Base-by-base conservation (phyloP, 805 yeast species). In the Saccharomycopsis sp. region DNA sequence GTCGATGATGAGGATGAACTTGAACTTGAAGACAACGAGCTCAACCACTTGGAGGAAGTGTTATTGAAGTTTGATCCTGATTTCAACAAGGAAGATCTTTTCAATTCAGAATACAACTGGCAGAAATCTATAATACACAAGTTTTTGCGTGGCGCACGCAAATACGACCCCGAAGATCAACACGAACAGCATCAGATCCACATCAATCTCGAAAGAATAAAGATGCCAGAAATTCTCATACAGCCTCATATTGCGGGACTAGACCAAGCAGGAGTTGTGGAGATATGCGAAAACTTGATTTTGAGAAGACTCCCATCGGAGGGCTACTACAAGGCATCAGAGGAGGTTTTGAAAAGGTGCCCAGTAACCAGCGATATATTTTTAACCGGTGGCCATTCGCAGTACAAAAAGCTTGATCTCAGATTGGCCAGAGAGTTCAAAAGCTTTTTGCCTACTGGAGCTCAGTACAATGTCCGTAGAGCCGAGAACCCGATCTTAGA, bases 161-260 rank as follows among this genome's bases (percentile, higher is more conserved):
- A 88, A 50, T 90, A 81, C 69, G 87, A 91, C 65, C 81, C 87
- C 12, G 96, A 89, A 64, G 83, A 87, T 56, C 79, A 83, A n/a
- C 90, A 85, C 63, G 90, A 91, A 64, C 86, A 85, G 61, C 96
- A 91, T 71, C 98, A 94, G 72, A 76, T 95, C 57, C 97, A 91
- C 73, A 65, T 94, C 51, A 95, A 92, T 69, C 78, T 92, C 48
- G 99, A 94, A 72, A 79, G 99, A 59, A 86, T 92, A 29, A 79
- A 95, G 58, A 89, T 92, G 1, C 97, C 98, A 0, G 99, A 94
- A 71, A 85, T 91, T 1, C 68, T 91, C 52, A 91, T 94, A 71
- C 94, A 92, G 69, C 99, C 99, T 4, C 80, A 85, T 7, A 90
- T 94, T 61, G 96, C 95, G 0, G 99, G 99, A 21, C 75, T 91